Percentiles rank a stretch among this genome's conserved stretches.
These are phyloP conservation scores for Cyberlindnera amylophila DNA, from an alignment of 805 yeast genomes.

Conservation along the genomic window DNA sequence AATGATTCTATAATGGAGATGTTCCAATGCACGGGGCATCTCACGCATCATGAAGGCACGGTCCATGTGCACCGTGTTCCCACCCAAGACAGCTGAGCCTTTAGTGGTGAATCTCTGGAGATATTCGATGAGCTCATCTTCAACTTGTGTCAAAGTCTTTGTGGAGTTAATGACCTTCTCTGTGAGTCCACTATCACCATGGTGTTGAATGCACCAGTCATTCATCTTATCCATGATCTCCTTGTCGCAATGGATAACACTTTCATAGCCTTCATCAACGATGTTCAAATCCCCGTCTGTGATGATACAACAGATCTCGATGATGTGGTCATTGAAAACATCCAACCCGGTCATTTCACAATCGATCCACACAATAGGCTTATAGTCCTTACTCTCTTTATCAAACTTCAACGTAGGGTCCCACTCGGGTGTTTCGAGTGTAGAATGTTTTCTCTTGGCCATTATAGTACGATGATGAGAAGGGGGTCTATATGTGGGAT, in stretches of 20 bases:
- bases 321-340: constrained; percentile 72
- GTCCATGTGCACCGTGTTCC: constrained; percentile 92
- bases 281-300: constrained; percentile 80
- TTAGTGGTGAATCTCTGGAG: constrained; percentile 51
- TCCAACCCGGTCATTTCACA: constrained; percentile 98
- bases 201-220: constrained; percentile 85
- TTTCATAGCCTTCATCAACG: constrained; percentile 76
- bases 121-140: constrained; percentile 59
- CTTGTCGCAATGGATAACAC: constrained; percentile 69
- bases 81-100: constrained; percentile 73
- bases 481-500: not conserved
- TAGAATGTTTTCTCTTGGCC: constrained; percentile 12
- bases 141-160: constrained; percentile 57
- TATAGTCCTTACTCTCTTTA: constrained; percentile 17
- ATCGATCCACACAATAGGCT: constrained; percentile 85
- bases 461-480: too few species aligned
- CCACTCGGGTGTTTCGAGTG: constrained; percentile 19
- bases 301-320: constrained; percentile 86
- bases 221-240: constrained; percentile 66
- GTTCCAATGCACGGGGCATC: constrained; percentile 59
- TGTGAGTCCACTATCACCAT: constrained; percentile 72
- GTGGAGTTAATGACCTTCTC: constrained; percentile 56
- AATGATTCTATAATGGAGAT: constrained; percentile 69
- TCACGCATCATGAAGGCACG: constrained; percentile 77
- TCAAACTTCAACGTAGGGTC: constrained; percentile 12